phyloP scores from a whole-genome alignment of 441 rosid genomes.

The Pelargonium myrrhifolium region DNA sequence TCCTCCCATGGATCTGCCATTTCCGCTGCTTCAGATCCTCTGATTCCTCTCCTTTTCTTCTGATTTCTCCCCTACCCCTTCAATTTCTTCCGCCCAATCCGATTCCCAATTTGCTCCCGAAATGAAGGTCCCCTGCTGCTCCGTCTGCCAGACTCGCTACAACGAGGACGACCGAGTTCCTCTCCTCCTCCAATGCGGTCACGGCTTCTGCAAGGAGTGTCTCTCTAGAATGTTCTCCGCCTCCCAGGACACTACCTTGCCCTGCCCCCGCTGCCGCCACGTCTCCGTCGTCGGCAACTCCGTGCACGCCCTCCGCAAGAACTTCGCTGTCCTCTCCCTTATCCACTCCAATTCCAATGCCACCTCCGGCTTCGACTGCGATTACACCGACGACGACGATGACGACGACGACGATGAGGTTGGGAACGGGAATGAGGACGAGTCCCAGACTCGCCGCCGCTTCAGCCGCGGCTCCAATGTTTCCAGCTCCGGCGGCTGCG shows the following conservation, averaged over 20 bases:
- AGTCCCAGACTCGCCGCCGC: conserved; percentile 21
- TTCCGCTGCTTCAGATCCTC: not conserved
- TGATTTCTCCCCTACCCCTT: not conserved
- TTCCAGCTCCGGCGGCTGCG: conserved; percentile 49
- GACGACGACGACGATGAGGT: conserved; percentile 31
- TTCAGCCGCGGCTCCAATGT: conserved; percentile 41
- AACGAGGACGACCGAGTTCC: conserved; percentile 93
- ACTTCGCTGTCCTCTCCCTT: conserved; percentile 73
- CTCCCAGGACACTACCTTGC: conserved; percentile 63
- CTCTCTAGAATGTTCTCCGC: conserved; percentile 80
- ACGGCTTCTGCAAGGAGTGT: conserved; percentile 90
- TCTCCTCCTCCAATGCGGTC: conserved; percentile 83
- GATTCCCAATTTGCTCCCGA: not conserved
- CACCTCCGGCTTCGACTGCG: conserved; percentile 42
- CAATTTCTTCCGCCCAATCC: not conserved
- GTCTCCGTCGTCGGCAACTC: conserved; percentile 88
- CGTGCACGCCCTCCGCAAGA: conserved; percentile 73
- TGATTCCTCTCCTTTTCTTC: not conserved
- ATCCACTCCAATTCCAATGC: conserved; percentile 49
- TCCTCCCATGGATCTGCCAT: not conserved
- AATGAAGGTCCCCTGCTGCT: conserved; percentile 85
- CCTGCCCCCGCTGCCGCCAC: conserved; percentile 91
- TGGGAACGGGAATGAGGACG: conserved; percentile 28
- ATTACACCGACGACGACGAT: conserved; percentile 51
- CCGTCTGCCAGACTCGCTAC: conserved; percentile 90